Conservation (phyloP, 2,329 filamentous ascomycete genomes). For the Didymella segeticola region DNA sequence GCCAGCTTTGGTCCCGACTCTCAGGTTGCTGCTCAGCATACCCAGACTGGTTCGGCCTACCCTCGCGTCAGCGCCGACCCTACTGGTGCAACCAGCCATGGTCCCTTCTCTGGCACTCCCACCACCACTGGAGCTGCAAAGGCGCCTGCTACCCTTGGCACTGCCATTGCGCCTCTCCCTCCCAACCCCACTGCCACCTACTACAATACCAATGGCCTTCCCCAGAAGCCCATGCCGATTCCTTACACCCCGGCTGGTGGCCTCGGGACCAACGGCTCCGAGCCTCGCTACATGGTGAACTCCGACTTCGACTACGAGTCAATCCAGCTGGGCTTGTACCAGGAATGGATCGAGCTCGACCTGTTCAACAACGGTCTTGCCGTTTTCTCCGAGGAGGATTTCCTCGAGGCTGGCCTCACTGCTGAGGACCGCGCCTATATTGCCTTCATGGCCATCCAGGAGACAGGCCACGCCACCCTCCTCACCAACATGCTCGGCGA, state of each 20-base stretch:
- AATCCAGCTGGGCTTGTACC: slow-evolving; percentile 75
- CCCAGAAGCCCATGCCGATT: slow-evolving; percentile 71
- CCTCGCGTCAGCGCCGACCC: slow-evolving; percentile 58
- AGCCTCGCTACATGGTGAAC: slow-evolving; percentile 76
- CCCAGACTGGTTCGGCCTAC: slow-evolving; percentile 44
- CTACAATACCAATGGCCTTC: slow-evolving; percentile 74
- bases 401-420: slow-evolving; percentile 70
- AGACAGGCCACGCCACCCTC: slow-evolving; percentile 78
- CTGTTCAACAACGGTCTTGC: slow-evolving; percentile 79
- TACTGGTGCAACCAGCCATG: slow-evolving; percentile 70
- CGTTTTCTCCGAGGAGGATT: slow-evolving; percentile 72
- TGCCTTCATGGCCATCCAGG: slow-evolving; percentile 78
- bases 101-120: slow-evolving; percentile 69
- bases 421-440: slow-evolving; percentile 74
- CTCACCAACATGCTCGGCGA: slow-evolving; percentile 79
- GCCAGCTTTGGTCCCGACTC: slow-evolving; percentile 55
- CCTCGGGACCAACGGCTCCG: slow-evolving; percentile 76
- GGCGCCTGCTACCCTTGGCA: slow-evolving; percentile 60
- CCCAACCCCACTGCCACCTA: slow-evolving; percentile 68
- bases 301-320: slow-evolving; percentile 87
- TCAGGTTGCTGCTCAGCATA: slow-evolving; percentile 48
- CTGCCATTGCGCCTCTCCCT: slow-evolving; percentile 64
- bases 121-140: slow-evolving; percentile 74
- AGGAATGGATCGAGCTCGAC: slow-evolving; percentile 86
- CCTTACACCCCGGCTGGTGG: slow-evolving; percentile 76